Conservation (phyloP, 2,329 filamentous ascomycete genomes). For the Cladorrhinum sp. region DNA sequence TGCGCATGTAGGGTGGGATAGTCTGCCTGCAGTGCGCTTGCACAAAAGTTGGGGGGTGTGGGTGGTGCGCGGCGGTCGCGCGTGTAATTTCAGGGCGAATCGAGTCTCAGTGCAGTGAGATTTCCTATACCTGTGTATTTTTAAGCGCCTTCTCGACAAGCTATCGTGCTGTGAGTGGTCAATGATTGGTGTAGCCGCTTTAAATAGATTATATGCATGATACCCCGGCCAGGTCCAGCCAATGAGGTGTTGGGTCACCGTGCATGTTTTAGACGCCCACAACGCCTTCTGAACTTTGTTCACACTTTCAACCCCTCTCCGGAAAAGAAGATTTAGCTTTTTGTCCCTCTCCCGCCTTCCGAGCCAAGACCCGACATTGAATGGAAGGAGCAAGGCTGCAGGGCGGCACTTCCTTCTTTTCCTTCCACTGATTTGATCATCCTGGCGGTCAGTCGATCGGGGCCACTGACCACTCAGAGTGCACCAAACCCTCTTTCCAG, state of each 20-base stretch:
- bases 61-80: slow-evolving; percentile 5
- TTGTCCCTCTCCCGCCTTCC: background rate
- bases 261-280: slow-evolving; percentile 8
- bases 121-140: slow-evolving; percentile 17
- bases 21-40: background rate
- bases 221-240: background rate
- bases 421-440: no score
- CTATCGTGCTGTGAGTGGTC: slow-evolving; percentile 19
- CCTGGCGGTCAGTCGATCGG: background rate
- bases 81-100: slow-evolving; percentile 8
- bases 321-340: no score
- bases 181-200: slow-evolving; percentile 20
- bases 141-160: slow-evolving; percentile 23
- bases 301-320: no score
- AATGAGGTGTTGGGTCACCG: background rate
- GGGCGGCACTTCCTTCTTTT: background rate
- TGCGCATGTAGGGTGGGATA: no score
- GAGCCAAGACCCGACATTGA: background rate
- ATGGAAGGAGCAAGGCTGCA: no score
- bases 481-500: background rate
- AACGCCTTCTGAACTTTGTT: background rate
- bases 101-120: slow-evolving; percentile 19
- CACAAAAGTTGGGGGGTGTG: no score
- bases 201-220: slow-evolving; percentile 28
- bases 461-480: background rate